Conservation (phyloP, 306 rosid species). For the Benincasa hispida region DNA sequence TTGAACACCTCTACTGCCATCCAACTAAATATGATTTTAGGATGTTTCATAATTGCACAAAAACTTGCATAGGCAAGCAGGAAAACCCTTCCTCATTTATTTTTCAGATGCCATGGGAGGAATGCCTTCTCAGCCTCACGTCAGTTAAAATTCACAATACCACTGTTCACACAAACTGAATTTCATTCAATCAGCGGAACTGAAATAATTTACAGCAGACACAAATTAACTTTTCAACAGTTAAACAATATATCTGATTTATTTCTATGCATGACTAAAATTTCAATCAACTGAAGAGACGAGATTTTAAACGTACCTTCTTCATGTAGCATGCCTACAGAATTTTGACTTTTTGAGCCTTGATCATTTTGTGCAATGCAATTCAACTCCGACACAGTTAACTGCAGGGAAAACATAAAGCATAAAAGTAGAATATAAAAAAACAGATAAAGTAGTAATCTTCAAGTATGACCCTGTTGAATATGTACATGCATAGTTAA, state of each 20-base stretch:
- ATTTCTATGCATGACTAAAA: background rate
- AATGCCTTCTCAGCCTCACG: background rate
- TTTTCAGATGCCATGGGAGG: background rate
- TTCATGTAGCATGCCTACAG: background rate
- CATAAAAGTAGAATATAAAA: background rate
- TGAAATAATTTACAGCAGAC: background rate
- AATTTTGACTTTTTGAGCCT: background rate
- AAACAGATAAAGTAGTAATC: background rate
- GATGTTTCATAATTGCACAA: background rate
- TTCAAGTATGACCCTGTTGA: background rate
- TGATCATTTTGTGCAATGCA: constrained; percentile 21
- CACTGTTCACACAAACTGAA: background rate
- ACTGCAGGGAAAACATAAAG: constrained; percentile 17
- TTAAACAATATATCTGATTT: background rate
- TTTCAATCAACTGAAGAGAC: background rate
- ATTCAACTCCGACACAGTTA: constrained; percentile 40
- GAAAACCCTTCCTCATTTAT: background rate
- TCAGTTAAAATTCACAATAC: background rate
- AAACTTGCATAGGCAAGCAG: background rate
- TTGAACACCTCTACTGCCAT: background rate
- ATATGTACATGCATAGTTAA: background rate
- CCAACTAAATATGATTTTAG: background rate
- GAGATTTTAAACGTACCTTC: constrained; percentile 6
- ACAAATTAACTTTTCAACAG: background rate
- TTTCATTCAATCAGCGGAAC: background rate